Evolutionary conservation across 2,329 filamentous ascomycete species (phyloP).

Genomic region (Corynespora cassiicola): DNA sequence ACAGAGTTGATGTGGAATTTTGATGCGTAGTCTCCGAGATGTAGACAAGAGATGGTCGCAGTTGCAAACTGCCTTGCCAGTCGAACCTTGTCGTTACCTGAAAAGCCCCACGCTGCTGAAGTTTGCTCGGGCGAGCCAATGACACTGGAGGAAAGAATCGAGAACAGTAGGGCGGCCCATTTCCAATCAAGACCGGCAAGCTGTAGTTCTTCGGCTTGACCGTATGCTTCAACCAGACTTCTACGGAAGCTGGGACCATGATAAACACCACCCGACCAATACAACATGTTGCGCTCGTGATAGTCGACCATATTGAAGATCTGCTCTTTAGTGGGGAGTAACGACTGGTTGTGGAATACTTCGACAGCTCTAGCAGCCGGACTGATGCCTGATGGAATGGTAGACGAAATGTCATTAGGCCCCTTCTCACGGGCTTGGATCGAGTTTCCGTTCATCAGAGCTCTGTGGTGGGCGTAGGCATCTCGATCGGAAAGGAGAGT

Average conservation of each 20-base stretch:
- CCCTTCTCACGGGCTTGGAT: constrained; percentile 18
- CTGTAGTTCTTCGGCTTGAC: constrained; percentile 47
- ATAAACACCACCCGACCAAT: constrained; percentile 49
- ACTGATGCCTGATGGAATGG: constrained; percentile 22
- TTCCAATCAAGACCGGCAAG: constrained; percentile 33
- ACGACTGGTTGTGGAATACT: constrained; percentile 40
- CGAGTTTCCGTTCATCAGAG: constrained; percentile 22
- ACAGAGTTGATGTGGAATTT: constrained; percentile 44
- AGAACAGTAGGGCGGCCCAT: constrained; percentile 55
- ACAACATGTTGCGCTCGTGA: constrained; percentile 46
- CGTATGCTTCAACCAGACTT: constrained; percentile 48
- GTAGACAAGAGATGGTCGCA: constrained; percentile 53
- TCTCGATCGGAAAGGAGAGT: constrained; percentile 31
- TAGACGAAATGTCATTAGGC: constrained; percentile 8
- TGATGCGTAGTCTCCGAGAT: constrained; percentile 55
- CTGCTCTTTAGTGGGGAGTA: constrained; percentile 40
- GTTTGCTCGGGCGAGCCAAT: constrained; percentile 47
- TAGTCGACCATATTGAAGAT: constrained; percentile 43
- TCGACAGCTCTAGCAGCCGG: constrained; percentile 31
- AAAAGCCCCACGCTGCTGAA: constrained; percentile 53
- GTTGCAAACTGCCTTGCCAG: constrained; percentile 56
- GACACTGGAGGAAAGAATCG: constrained; percentile 52
- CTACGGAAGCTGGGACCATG: constrained; percentile 46
- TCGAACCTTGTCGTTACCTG: constrained; percentile 47
- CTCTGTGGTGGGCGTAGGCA: constrained; percentile 14